Evolutionary conservation across 2,329 filamentous ascomycete genomes (phyloP).

Genomic region (Calcarisporium arbuscula): DNA sequence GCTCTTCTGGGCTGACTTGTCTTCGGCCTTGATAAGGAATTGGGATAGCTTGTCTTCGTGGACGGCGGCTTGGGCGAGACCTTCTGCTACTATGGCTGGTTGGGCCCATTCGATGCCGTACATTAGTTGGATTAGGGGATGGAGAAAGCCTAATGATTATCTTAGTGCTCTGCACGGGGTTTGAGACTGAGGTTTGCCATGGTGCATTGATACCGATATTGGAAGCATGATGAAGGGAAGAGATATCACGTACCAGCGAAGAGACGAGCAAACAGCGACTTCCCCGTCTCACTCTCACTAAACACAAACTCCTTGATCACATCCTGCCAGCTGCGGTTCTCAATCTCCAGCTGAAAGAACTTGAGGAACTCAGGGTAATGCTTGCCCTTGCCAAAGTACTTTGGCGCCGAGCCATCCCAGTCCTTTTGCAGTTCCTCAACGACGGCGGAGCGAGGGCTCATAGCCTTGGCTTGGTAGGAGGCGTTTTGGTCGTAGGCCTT

Average conservation of each 20-base stretch:
- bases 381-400: conserved; percentile 53
- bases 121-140: conserved; percentile 79
- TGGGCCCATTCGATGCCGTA: conserved; percentile 80
- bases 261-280: conserved; percentile 63
- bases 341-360: conserved; percentile 72
- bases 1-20: conserved; percentile 14
- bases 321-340: conserved; percentile 50
- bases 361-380: conserved; percentile 68
- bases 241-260: conserved; percentile 46
- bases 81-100: conserved; percentile 74
- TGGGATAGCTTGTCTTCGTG: conserved; percentile 52
- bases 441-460: conserved; percentile 39
- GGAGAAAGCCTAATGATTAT: conserved; percentile 52
- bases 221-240: no score
- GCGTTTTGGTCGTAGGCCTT: conserved; percentile 59
- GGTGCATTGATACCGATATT: neutral
- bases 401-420: conserved; percentile 44
- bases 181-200: neutral
- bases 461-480: conserved; percentile 56
- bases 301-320: conserved; percentile 66
- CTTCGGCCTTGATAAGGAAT: conserved; percentile 50
- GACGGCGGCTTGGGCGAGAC: conserved; percentile 67
- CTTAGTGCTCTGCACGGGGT: neutral
- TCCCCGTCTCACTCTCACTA: conserved; percentile 53
- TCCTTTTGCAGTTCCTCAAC: conserved; percentile 49